phyloP scores from a whole-genome alignment of 441 rosid species.

The Geranium incanum region DNA sequence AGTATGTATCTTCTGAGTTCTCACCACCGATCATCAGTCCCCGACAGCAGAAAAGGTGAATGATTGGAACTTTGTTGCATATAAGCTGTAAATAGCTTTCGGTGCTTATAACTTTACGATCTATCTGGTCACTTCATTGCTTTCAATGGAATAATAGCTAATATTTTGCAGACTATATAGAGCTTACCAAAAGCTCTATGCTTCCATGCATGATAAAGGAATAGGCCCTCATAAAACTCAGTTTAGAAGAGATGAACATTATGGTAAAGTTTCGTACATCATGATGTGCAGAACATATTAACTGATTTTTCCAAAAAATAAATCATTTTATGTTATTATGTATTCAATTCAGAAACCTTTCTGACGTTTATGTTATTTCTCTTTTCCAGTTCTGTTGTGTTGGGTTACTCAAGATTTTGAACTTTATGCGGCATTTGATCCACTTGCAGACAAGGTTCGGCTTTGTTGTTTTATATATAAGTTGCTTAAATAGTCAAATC shows the following conservation, averaged over 20 bases:
- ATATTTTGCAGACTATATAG: slow-evolving; percentile 66
- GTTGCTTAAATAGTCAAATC: slow-evolving; percentile 4
- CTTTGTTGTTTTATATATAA: slow-evolving; percentile 13
- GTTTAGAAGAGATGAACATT: slow-evolving; percentile 87
- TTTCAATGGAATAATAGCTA: slow-evolving; percentile 18
- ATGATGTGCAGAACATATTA: neutral
- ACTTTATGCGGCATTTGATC: slow-evolving; percentile 94
- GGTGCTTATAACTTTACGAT: too few species aligned
- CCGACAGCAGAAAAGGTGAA: slow-evolving; percentile 74
- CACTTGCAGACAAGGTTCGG: slow-evolving; percentile 92
- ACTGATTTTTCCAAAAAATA: too few species aligned
- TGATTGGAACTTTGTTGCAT: slow-evolving; percentile 1
- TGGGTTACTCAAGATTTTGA: slow-evolving; percentile 98
- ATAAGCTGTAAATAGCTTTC: neutral
- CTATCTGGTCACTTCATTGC: neutral
- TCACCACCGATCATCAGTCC: slow-evolving; percentile 68
- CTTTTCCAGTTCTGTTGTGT: slow-evolving; percentile 66
- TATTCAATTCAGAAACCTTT: neutral
- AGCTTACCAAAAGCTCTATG: slow-evolving; percentile 81
- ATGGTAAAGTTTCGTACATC: slow-evolving; percentile 34
- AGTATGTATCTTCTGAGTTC: slow-evolving; percentile 83
- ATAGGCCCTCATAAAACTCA: slow-evolving; percentile 87
- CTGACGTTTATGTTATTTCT: neutral
- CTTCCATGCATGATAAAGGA: slow-evolving; percentile 87
- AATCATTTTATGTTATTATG: too few species aligned